Evolutionary conservation across 345 rosid species (phyloP).

Genomic region (Melaleuca quinquenervia): DNA sequence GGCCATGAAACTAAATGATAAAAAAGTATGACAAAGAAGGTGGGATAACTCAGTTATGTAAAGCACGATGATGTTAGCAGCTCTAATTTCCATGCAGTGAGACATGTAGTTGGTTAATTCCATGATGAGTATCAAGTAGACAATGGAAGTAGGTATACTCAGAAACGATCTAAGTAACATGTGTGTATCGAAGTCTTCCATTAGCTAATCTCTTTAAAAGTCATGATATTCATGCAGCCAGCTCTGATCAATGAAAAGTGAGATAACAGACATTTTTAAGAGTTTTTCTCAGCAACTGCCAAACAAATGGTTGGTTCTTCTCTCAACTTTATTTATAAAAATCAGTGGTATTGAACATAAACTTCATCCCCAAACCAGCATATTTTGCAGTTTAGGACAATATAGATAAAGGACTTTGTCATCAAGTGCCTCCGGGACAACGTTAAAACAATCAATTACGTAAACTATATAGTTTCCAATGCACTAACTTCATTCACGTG

Average conservation of each 20-base stretch:
- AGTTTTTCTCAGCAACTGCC: background rate
- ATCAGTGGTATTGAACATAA: background rate
- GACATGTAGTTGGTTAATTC: background rate
- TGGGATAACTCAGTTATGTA: background rate
- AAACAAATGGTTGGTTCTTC: background rate
- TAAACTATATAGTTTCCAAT: background rate
- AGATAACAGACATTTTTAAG: background rate
- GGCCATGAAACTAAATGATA: background rate
- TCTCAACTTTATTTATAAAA: background rate
- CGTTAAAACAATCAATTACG: background rate
- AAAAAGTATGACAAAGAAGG: background rate
- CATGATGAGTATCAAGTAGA: background rate
- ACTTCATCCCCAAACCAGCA: background rate
- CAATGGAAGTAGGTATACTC: background rate
- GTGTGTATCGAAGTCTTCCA: background rate
- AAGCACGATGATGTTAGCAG: background rate
- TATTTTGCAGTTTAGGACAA: background rate
- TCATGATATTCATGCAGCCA: background rate
- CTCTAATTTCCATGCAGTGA: background rate
- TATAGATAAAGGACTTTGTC: background rate
- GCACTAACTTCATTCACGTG: too few species aligned
- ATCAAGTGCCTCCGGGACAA: background rate
- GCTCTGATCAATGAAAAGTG: background rate
- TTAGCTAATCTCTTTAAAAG: background rate
- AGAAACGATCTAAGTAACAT: too few species aligned